These are phyloP conservation scores for Dioscorea dumetorum DNA, from an alignment of 106 monocot genomes.

Conservation along the genomic window DNA sequence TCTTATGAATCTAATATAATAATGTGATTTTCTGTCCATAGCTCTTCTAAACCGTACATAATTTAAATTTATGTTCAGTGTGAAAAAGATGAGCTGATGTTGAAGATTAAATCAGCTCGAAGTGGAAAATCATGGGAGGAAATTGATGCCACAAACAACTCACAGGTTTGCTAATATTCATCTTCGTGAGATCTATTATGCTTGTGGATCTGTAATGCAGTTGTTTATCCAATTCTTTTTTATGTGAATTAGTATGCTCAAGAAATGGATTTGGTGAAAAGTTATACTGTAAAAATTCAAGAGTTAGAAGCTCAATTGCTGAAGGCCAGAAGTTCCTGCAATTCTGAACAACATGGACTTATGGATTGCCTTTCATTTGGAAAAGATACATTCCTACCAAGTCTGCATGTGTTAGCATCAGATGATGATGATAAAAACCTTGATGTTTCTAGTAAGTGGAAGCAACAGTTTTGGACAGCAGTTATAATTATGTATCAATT, in stretches of 20 bases:
- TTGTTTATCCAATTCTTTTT: background rate
- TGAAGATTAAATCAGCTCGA: slow-evolving; percentile 60
- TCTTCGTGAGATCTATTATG: background rate
- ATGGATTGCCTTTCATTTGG: slow-evolving; percentile 48
- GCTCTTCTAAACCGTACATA: too few relatives aligned
- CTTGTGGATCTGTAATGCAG: background rate
- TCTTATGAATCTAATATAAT: too few relatives aligned
- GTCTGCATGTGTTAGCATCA: slow-evolving; percentile 25
- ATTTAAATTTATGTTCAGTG: slow-evolving; percentile 27
- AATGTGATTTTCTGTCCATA: too few relatives aligned
- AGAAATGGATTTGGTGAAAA: slow-evolving; percentile 61
- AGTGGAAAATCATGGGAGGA: slow-evolving; percentile 66
- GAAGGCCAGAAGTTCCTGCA: slow-evolving; percentile 28
- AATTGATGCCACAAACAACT: slow-evolving; percentile 34
- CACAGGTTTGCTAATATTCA: slow-evolving; percentile 25
- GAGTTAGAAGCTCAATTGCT: slow-evolving; percentile 70
- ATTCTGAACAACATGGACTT: slow-evolving; percentile 15
- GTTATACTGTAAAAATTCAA: slow-evolving; percentile 74
- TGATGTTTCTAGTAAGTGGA: slow-evolving; percentile 31
- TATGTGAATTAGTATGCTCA: slow-evolving; percentile 1
- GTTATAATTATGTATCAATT: too few relatives aligned
- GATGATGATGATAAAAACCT: slow-evolving; percentile 21
- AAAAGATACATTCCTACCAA: slow-evolving; percentile 26
- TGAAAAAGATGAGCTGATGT: slow-evolving; percentile 74
- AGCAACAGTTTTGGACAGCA: background rate